These are phyloP conservation scores for Geoglossum glabrum DNA, from an alignment of 495 filamentous ascomycete genomes.

Conservation along the genomic window DNA sequence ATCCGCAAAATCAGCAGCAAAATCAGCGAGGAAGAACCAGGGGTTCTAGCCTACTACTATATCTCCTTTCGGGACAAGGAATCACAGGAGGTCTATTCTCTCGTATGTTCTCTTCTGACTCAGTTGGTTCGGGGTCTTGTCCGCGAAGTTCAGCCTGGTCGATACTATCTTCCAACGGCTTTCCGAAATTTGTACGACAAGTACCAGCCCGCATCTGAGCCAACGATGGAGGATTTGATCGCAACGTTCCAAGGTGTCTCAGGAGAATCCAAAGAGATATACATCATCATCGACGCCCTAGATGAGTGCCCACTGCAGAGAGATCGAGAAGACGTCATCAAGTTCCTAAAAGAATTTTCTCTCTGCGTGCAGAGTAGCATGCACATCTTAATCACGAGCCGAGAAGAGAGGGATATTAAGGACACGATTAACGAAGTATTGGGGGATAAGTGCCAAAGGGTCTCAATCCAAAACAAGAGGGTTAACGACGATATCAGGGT, in stretches of 20 bases:
- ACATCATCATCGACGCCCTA: constrained; percentile 12
- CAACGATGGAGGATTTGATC: not conserved
- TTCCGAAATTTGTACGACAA: not conserved
- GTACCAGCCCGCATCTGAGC: not conserved
- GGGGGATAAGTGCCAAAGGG: not conserved
- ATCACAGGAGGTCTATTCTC: not conserved
- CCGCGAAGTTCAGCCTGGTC: not conserved
- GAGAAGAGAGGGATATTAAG: constrained; percentile 8
- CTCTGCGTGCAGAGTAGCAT: constrained; percentile 1
- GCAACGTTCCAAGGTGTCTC: not conserved
- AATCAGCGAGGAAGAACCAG: not conserved
- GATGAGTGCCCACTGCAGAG: constrained; percentile 11
- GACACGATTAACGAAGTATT: not conserved
- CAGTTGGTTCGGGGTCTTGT: not conserved
- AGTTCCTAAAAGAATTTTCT: not conserved
- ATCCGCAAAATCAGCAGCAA: not conserved
- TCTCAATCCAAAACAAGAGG: constrained; percentile 1
- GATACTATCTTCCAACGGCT: not conserved
- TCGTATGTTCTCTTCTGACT: not conserved
- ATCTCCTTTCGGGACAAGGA: not conserved
- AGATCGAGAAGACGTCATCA: not conserved
- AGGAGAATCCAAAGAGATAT: constrained; percentile 1
- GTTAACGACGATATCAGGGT: constrained; percentile 10
- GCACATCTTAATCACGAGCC: constrained; percentile 11
- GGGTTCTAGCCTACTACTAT: not conserved